Evolutionary conservation across 345 rosid species (phyloP), one percentile per base, ranked within the genome.

Genomic region (Bruguiera parviflora): DNA sequence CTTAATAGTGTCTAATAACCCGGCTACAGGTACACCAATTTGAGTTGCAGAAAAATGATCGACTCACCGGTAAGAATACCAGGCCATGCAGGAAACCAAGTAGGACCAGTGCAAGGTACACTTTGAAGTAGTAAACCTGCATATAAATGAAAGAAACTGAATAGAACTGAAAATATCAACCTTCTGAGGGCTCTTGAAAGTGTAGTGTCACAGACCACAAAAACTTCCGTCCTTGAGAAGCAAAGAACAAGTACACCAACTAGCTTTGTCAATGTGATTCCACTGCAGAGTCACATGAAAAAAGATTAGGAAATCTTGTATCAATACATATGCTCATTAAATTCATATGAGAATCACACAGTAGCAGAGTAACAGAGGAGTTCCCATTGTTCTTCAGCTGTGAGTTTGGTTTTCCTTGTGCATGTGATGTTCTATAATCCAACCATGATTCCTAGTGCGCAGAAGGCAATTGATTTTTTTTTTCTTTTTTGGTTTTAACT

Each of bases 11-110:
- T 6, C 28, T 11, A 22, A 52, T 19, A 59, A 1, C 2, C 1
- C 27, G 19, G 61, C 20, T 53, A 62, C 10, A 61, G 53, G 35
- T 22, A 43, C 18, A n/a, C 3, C 10, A 8, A 49, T 8, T 29
- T n/a, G 39, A 63, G 59, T 24, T 29, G 27, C 47, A 49, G 39
- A 47, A 33, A 39, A 29, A 33, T 47, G 27, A 35, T 47, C 3
- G 25, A 81, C 97, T 84, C 82, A 96, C 99, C 0, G 99, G 99
- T 71, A 96, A 78, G 81, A 92, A 92, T 25, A 96, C 85, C 57
- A 96, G 90, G 18, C 99, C 98, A 7, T 96, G 99, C 65, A 96
- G 73, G 85, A 90, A 96, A 78, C 98, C 99, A 16, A 96, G 94
- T 29, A 92, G 91, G 67, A 92, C 99, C 65, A 96, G 72, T 27